Conservation (phyloP, 208 protist genomes). For the Vickermania spadyakhi region DNA sequence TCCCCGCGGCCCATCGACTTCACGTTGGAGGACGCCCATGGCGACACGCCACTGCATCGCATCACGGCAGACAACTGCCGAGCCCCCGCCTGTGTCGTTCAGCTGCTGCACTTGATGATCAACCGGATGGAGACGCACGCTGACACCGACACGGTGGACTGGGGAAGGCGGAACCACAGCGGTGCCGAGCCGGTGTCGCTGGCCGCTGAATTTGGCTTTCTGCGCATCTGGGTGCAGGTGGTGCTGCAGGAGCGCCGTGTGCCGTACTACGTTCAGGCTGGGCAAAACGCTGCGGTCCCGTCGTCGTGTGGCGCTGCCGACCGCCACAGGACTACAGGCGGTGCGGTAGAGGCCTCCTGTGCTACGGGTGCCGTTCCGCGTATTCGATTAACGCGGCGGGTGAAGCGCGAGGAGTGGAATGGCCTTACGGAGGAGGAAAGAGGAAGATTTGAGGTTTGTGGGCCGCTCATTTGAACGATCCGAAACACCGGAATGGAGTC, state of each 20-base stretch:
- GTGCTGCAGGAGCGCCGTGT: not conserved
- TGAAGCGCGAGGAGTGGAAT: too few species aligned
- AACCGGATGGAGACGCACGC: not conserved
- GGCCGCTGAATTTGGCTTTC: not conserved
- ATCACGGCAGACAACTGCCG: not conserved
- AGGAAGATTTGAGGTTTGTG: too few species aligned
- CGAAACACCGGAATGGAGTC: too few species aligned
- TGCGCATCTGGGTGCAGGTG: not conserved
- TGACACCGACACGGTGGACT: not conserved
- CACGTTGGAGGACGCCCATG: not conserved
- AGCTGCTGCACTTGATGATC: not conserved
- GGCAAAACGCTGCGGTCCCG: too few species aligned
- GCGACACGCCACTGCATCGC: not conserved
- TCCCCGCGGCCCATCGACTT: not conserved
- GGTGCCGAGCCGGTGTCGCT: not conserved
- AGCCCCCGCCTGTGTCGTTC: not conserved
- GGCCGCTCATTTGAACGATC: too few species aligned
- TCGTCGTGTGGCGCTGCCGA: too few species aligned
- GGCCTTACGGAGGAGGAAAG: too few species aligned
- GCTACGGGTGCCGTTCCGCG: too few species aligned
- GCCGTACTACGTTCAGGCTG: not conserved
- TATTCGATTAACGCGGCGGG: too few species aligned
- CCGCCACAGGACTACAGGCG: too few species aligned
- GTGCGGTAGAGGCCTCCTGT: too few species aligned
- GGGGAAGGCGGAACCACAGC: not conserved